A percentile compares a stretch with the other conserved stretches of the same genome.
phyloP scores from a whole-genome alignment of 495 filamentous ascomycete genomes.

The Parathielavia appendiculata region DNA sequence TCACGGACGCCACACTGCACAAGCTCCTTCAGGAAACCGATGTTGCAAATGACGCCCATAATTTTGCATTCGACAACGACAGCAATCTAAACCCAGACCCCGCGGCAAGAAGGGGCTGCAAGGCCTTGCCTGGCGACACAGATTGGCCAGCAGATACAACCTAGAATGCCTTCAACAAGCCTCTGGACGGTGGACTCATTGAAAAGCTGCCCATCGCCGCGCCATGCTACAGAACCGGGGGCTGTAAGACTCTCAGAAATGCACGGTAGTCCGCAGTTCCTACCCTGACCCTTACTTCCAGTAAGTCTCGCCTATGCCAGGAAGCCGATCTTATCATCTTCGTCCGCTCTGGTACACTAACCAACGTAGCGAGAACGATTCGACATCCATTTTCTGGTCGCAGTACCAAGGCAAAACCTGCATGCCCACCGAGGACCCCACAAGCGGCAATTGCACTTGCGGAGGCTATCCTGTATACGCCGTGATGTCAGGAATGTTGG shows the following conservation, averaged over 20 bases:
- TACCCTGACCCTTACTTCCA: background rate
- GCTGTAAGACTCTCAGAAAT: background rate
- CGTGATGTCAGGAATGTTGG: too few species aligned
- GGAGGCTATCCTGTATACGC: too few species aligned
- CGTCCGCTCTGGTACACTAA: background rate
- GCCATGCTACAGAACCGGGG: background rate
- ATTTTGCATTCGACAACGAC: background rate
- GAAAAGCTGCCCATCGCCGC: background rate
- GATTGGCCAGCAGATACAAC: background rate
- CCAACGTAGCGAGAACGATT: background rate
- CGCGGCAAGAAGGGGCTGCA: background rate
- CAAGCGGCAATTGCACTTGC: too few species aligned
- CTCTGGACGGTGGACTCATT: background rate
- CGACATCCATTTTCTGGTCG: background rate
- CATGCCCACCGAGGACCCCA: slow-evolving; percentile 25
- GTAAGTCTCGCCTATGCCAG: background rate
- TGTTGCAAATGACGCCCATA: background rate
- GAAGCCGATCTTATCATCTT: background rate
- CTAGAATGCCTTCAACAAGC: background rate
- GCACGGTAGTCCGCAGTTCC: background rate
- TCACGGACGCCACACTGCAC: background rate
- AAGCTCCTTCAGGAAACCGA: background rate
- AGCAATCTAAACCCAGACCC: background rate
- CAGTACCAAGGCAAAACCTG: slow-evolving; percentile 34
- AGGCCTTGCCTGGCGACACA: background rate